These are phyloP conservation scores for Phytopythium cucurbitacearum DNA, from an alignment of 352 stramenopile genomes.

Conservation along the genomic window DNA sequence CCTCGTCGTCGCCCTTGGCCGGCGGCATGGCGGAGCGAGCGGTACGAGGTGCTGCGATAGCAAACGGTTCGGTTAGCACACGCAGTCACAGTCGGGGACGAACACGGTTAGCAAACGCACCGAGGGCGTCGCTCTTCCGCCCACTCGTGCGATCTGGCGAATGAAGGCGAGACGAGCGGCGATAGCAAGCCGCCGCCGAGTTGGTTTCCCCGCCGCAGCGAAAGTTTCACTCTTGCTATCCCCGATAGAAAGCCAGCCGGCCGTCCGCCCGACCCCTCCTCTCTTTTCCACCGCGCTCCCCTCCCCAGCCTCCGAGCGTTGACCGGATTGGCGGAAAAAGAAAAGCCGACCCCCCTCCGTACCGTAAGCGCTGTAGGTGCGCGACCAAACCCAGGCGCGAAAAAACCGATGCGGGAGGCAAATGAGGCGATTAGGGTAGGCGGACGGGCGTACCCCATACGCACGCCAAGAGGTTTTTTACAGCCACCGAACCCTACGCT, in stretches of 20 bases:
- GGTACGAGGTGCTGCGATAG: too few relatives aligned
- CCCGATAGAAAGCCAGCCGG: background rate
- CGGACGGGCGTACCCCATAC: background rate
- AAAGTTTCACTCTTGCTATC: conserved; percentile 2
- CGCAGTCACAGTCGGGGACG: background rate
- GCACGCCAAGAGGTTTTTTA: conserved; percentile 1
- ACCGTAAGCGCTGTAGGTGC: too few relatives aligned
- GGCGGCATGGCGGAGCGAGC: conserved; percentile 2
- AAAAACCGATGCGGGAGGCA: background rate
- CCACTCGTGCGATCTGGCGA: too few relatives aligned
- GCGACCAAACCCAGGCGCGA: background rate
- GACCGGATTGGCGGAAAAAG: background rate
- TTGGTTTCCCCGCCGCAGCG: background rate
- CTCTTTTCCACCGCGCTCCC: background rate
- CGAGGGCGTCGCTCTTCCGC: too few relatives aligned
- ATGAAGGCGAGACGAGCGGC: too few relatives aligned
- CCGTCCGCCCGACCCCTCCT: background rate
- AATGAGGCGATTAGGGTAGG: background rate
- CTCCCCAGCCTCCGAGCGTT: too few relatives aligned
- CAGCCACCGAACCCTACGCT: conserved; percentile 1
- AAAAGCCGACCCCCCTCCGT: background rate
- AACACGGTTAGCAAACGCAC: too few relatives aligned
- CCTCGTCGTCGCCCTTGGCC: conserved; percentile 24
- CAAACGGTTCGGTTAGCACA: background rate
- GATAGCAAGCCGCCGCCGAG: background rate